A percentile compares a stretch with the other conserved stretches of the same genome.
phyloP scores from a whole-genome alignment of 2,329 filamentous ascomycete species.

The Aspergillus felis region DNA sequence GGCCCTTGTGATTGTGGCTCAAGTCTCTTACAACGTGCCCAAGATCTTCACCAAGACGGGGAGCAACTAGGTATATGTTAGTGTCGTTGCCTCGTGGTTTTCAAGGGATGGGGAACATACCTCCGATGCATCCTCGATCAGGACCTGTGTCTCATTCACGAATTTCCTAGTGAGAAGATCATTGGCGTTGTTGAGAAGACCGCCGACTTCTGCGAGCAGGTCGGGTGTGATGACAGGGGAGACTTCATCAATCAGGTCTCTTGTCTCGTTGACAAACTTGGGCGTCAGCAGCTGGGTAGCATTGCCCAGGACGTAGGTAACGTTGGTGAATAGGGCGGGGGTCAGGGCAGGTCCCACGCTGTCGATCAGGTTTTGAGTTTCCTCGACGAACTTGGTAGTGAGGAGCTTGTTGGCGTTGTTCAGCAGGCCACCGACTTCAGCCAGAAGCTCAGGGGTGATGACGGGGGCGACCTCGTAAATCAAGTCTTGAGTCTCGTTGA shows the following conservation, averaged over 20 bases:
- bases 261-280: slow-evolving; percentile 28
- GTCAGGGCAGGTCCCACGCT: slow-evolving; percentile 21
- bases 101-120: slow-evolving; percentile 13
- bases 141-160: slow-evolving; percentile 24
- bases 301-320: slow-evolving; percentile 28
- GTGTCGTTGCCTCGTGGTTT: background rate
- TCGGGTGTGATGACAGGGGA: slow-evolving; percentile 26
- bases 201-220: slow-evolving; percentile 23
- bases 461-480: slow-evolving; percentile 18
- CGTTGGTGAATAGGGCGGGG: slow-evolving; percentile 25
- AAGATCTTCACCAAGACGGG: slow-evolving; percentile 27
- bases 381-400: slow-evolving; percentile 23
- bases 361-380: slow-evolving; percentile 18
- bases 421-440: slow-evolving; percentile 20
- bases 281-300: slow-evolving; percentile 27
- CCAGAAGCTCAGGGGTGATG: slow-evolving; percentile 19
- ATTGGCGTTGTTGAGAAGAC: slow-evolving; percentile 15
- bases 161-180: slow-evolving; percentile 18
- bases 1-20: slow-evolving; percentile 8
- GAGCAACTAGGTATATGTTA: slow-evolving; percentile 22
- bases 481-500: slow-evolving; percentile 20
- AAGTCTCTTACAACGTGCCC: slow-evolving; percentile 22
- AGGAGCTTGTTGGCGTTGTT: slow-evolving; percentile 23
- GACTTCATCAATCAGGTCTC: slow-evolving; percentile 24
- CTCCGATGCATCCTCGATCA: slow-evolving; percentile 28